Evolutionary conservation across 2,329 filamentous ascomycete genomes (phyloP), one percentile per base, ranked within the genome.

Genomic region (Exophiala xenobiotica): DNA sequence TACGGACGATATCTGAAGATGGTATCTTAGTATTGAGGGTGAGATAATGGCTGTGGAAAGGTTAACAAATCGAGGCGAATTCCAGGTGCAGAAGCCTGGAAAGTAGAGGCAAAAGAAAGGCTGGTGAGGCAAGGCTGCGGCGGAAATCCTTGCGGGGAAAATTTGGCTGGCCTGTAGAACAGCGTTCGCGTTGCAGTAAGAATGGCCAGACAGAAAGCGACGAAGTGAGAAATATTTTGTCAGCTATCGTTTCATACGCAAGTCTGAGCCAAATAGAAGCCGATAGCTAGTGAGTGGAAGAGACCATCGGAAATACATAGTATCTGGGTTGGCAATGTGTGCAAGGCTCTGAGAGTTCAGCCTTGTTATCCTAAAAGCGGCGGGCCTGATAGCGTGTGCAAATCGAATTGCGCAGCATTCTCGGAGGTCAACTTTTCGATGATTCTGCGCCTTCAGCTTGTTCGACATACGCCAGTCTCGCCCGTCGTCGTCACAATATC

Each of bases 391-490:
- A 9, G n/a, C 16, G 3, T 5, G 14, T 7, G 37, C 16, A 5
- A 20, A 39, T 22, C 14, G 38, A 22, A 19, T 23, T 40, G 19
- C 23, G 18, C 12, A 6, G 38, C 20, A 24, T 18, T 24, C 19
- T 40, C 19, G 19, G n/a, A 40, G 18, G 18, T 40, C 38, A 20
- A 40, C 19, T 24, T 40, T 40, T 40, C n/a, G n/a, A n/a, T n/a
- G n/a, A n/a, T n/a, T n/a, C n/a, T n/a, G n/a, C n/a, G n/a, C n/a
- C n/a, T n/a, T 29, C 26, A 29, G 11, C n/a, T 16, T 23, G 6
- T 14, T 23, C 18, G 22, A 12, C 22, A 26, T 23, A 29, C 22
- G 19, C 12, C 26, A 9, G 14, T 12, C 16, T 23, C 20, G n/a
- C 4, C n/a, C n/a, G 27, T 16, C 35, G 14, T 19, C 35, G 14